Conservation (phyloP, 768 basidiomycete genomes). For the Melanogaster broomeanus region DNA sequence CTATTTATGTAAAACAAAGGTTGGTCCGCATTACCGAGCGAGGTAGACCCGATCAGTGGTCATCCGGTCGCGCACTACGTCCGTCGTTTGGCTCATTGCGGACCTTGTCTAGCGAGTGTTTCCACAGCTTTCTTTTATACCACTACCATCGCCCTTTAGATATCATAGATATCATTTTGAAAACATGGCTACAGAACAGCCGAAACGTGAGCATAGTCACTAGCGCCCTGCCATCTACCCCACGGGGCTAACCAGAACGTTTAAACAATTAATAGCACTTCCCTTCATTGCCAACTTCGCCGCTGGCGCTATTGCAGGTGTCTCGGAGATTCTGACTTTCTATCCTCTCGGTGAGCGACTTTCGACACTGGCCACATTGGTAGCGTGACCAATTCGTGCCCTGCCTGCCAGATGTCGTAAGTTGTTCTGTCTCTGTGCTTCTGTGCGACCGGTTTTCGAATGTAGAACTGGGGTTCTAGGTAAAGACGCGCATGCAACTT, state of each 20-base stretch:
- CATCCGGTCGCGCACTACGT: background rate
- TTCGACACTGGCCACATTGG: background rate
- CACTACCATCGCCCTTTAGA: background rate
- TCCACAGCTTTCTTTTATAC: background rate
- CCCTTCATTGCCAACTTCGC: conserved; percentile 89
- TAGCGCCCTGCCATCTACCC: background rate
- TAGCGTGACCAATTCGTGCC: conserved; percentile 10
- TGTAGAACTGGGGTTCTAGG: conserved; percentile 44
- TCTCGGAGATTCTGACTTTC: conserved; percentile 81
- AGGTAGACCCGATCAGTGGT: conserved; percentile 1
- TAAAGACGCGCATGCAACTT: conserved; percentile 99
- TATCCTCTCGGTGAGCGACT: conserved; percentile 80
- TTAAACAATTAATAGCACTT: conserved; percentile 50
- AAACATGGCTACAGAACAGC: conserved; percentile 32
- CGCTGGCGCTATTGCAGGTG: conserved; percentile 95
- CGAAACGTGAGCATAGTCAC: conserved; percentile 27
- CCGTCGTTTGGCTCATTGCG: background rate
- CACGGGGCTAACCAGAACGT: conserved; percentile 5
- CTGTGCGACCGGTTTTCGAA: background rate
- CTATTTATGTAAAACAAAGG: conserved; percentile 8
- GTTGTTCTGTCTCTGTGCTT: conserved; percentile 31
- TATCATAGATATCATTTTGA: background rate
- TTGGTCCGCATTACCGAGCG: too few species aligned
- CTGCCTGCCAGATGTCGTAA: conserved; percentile 71
- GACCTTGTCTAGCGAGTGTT: background rate